Base-by-base conservation (phyloP, 495 filamentous ascomycete genomes). In the Penicillium paradoxum region DNA sequence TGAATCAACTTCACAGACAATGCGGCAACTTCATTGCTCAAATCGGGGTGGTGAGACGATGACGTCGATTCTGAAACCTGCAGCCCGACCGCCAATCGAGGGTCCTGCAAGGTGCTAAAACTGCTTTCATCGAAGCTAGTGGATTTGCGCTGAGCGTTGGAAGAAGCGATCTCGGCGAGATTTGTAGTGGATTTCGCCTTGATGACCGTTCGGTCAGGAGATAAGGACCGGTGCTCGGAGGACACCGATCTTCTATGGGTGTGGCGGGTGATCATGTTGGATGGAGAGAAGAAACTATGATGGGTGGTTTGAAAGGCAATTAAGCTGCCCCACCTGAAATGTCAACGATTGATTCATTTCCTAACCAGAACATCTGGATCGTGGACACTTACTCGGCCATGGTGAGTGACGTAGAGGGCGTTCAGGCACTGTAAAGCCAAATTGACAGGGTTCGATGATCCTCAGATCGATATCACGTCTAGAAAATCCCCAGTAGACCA, bases 1-100 rank as follows among this genome's bases (percentile, higher is more conserved):
- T 90, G 91, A 52, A 98, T 90, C 46, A 98, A 79, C 70, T 98
- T 98, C 42, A 90, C 91, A 68, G 90, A 97, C 19, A 98, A 76
- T 3, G 89, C 81, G 24, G 93, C 87, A 11, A 97, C 91, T 69
- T 98, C 93, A 49, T 85, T 82, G 65, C 86, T 89, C 40, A 95
- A 75, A 60, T 92, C 90, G 17, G 89, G 88, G 56, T 91, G 87
- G 53, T 79, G 77, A 17, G 76, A 73, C 34, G 69, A 68, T 18
- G 73, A 70, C 25, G 66, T 62, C 18, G 71, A 66, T 30, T 68
- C 60, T 42, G 73, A 70, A 14, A 67, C 56, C 49, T 78, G 70
- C 19, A 65, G 52, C 29, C 55, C 54, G 52, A 58, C 56, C 13
- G 64, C 53, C 25, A 77, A 69, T 53, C 78, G 66, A 1, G 76